Conservation (phyloP, 805 yeast genomes). For the Candida maltosa region DNA sequence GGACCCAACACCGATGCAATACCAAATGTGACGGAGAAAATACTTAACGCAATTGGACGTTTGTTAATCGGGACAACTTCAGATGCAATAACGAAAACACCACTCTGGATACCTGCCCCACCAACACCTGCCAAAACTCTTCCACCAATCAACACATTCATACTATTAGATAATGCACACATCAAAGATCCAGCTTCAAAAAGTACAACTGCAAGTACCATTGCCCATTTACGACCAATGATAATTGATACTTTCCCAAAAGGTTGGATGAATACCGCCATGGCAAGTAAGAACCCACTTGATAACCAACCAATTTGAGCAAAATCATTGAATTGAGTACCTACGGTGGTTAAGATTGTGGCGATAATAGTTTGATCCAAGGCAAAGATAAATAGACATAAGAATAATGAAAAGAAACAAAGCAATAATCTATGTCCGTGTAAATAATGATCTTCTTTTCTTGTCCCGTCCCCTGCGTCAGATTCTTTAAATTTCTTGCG, state of each 20-base stretch:
- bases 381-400: slow-evolving; percentile 38
- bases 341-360: slow-evolving; percentile 48
- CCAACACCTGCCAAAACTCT: slow-evolving; percentile 71
- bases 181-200: slow-evolving; percentile 64
- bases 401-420: slow-evolving; percentile 25
- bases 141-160: slow-evolving; percentile 67
- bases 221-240: slow-evolving; percentile 52
- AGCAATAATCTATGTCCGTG: slow-evolving; percentile 23
- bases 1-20: slow-evolving; percentile 60
- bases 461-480: slow-evolving; percentile 42
- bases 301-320: slow-evolving; percentile 58
- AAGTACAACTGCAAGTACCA: slow-evolving; percentile 46
- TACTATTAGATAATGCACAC: slow-evolving; percentile 50
- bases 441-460: slow-evolving; percentile 31
- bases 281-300: slow-evolving; percentile 52
- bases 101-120: slow-evolving; percentile 62
- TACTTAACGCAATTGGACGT: slow-evolving; percentile 36
- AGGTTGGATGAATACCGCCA: slow-evolving; percentile 50
- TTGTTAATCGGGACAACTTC: slow-evolving; percentile 48
- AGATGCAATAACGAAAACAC: slow-evolving; percentile 54
- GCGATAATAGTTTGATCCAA: slow-evolving; percentile 60
- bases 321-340: slow-evolving; percentile 46
- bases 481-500: slow-evolving; percentile 30
- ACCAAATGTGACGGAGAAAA: slow-evolving; percentile 42
- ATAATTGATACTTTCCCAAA: slow-evolving; percentile 58